Percentiles rank a stretch among this genome's conserved stretches.
These are phyloP conservation scores for Aschersonia sp. DNA, from an alignment of 2,329 filamentous ascomycete genomes.

Conservation along the genomic window DNA sequence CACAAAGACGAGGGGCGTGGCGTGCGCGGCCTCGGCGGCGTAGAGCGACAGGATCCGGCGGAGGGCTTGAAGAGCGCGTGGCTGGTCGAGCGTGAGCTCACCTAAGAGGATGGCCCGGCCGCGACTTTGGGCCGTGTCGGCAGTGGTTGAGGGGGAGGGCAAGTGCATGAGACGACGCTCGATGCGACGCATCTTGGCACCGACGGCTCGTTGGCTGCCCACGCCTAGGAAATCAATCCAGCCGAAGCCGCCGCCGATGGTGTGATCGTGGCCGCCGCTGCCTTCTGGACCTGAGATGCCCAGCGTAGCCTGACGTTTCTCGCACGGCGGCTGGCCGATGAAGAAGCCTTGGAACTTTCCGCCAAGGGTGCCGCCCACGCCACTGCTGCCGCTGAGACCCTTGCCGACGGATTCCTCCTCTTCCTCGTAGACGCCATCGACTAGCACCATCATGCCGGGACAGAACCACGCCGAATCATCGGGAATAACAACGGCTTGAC, in stretches of 20 bases:
- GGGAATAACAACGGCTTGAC: slow-evolving; percentile 68
- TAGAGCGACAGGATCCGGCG: slow-evolving; percentile 67
- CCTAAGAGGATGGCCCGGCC: slow-evolving; percentile 61
- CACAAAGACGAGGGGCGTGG: slow-evolving; percentile 65
- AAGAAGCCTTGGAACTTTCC: slow-evolving; percentile 85
- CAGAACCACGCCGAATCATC: slow-evolving; percentile 83
- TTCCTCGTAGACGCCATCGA: slow-evolving; percentile 95
- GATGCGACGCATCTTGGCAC: slow-evolving; percentile 68
- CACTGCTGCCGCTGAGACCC: slow-evolving; percentile 60
- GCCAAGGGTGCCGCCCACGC: slow-evolving; percentile 82
- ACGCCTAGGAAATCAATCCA: slow-evolving; percentile 95
- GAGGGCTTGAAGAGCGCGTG: slow-evolving; percentile 67
- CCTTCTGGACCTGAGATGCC: slow-evolving; percentile 50
- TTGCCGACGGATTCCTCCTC: slow-evolving; percentile 61
- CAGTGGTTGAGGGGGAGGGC: slow-evolving; percentile 17
- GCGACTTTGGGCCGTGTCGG: slow-evolving; percentile 18
- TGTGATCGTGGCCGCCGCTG: slow-evolving; percentile 33
- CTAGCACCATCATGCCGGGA: slow-evolving; percentile 88
- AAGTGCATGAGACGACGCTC: slow-evolving; percentile 52
- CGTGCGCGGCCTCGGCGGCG: slow-evolving; percentile 45
- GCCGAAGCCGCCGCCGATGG: slow-evolving; percentile 71
- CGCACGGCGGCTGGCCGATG: slow-evolving; percentile 81
- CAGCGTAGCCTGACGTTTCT: slow-evolving; percentile 66
- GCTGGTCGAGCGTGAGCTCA: slow-evolving; percentile 76
- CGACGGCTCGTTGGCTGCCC: slow-evolving; percentile 75